Conservation (phyloP, 306 rosid genomes). For the Cotoneaster glaucophyllus region DNA sequence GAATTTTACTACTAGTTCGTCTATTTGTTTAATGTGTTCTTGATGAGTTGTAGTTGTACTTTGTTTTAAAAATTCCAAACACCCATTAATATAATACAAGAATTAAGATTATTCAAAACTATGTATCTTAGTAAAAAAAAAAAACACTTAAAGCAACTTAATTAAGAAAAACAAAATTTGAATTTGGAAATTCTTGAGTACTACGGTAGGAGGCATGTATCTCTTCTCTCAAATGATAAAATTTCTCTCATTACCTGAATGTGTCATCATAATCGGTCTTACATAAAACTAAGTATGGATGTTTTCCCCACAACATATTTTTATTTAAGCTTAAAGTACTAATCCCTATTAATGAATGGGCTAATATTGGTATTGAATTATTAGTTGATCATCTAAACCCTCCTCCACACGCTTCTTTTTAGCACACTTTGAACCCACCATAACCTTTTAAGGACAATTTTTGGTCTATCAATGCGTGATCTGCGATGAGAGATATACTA, state of each 20-base stretch:
- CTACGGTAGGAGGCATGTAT: neutral
- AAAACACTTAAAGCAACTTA: no score
- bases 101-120: neutral
- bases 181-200: neutral
- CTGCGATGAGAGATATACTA: no score
- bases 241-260: neutral
- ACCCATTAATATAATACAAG: neutral
- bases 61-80: constrained; percentile 23
- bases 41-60: constrained; percentile 29
- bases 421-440: neutral
- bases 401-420: no score
- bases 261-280: neutral
- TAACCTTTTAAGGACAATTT: neutral
- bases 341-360: neutral
- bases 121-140: no score
- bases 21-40: constrained; percentile 10
- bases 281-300: neutral
- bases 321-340: neutral
- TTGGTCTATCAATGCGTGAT: neutral
- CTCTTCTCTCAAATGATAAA: neutral
- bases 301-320: neutral
- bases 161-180: neutral
- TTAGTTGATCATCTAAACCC: no score
- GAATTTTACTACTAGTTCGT: neutral
- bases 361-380: no score